These are phyloP conservation scores for Colletotrichum endophyticum DNA, from an alignment of 2,329 filamentous ascomycete genomes.

Conservation along the genomic window DNA sequence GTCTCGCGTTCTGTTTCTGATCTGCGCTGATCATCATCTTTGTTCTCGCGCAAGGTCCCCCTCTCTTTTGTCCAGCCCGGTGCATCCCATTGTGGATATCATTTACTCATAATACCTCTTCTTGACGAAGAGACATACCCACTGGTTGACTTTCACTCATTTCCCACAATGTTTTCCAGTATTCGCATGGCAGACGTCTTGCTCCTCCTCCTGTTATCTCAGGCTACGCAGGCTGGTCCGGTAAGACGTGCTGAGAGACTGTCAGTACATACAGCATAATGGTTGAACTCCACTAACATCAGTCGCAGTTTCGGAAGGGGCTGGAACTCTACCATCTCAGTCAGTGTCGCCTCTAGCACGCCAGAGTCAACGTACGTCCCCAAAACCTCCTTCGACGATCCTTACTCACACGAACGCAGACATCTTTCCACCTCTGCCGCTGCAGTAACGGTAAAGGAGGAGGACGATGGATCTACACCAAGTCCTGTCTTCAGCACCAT, in stretches of 20 bases:
- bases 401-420: background rate
- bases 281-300: background rate
- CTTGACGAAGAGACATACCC: background rate
- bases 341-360: background rate
- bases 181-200: conserved; percentile 10
- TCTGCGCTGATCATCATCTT: background rate
- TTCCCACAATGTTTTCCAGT: background rate
- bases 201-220: conserved; percentile 15
- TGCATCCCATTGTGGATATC: background rate
- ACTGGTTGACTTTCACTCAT: background rate
- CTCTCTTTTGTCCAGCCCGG: background rate
- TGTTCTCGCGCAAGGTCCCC: background rate
- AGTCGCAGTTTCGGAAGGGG: background rate
- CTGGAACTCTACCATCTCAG: conserved; percentile 6
- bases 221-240: conserved; percentile 23
- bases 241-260: conserved; percentile 17
- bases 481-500: conserved; percentile 21
- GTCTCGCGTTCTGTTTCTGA: background rate
- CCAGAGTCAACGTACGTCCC: background rate
- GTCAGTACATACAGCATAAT: background rate
- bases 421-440: background rate
- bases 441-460: background rate
- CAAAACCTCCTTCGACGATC: background rate
- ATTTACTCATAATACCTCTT: conserved; percentile 1
- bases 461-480: conserved; percentile 16